Evolutionary conservation across 2,329 filamentous ascomycete genomes (phyloP), one percentile per base, ranked within the genome.

Genomic region (Paraphoma chrysanthemicola): DNA sequence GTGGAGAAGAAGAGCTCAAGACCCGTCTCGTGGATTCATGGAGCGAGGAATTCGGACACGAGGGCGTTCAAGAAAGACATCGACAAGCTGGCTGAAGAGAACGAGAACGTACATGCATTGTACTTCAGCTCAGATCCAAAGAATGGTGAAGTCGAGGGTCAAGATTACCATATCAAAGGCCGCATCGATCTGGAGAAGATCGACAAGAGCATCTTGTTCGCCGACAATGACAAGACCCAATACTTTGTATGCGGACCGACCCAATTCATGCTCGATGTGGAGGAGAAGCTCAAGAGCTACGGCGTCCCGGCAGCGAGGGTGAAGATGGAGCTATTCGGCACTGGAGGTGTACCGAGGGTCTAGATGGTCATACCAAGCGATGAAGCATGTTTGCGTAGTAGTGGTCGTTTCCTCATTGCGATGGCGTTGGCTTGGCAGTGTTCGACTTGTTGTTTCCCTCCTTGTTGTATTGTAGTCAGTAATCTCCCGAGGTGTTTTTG

Each of bases 161-260:
- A 80, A 4, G 81, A 90, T 62, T 91, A 88, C 72, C 77, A 89
- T 54, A 80, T 86, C 63, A 76, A 78, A 8, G 86, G 88, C 3
- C 81, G 85, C 7, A 76, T 91, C 14, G 81, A 87, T 54, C 72
- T 93, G n/a, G 74, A 78, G 31, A 81, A 80, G 52, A 70, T 91
- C 38, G 81, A 85, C 60, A 71, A 76, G 23, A 78, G 84, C 0
- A 79, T 85, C 44, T 77, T 93, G n/a, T 85, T 82, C 62, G 70
- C 88, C 1, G 77, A 80, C 17, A 79, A 89, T 63, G 48, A 74
- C 0, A 76, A 76, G 43, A 81, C 90, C 0, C 80, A 87, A 67
- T 93, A 92, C 73, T 93, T 85, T 65, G 78, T 91, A 51, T 93
- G 91, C 68, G 91, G 90, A 0, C 90, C 90, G 0, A 81, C 83